Conservation (phyloP, 768 basidiomycete genomes). For the Mrakia frigida region DNA sequence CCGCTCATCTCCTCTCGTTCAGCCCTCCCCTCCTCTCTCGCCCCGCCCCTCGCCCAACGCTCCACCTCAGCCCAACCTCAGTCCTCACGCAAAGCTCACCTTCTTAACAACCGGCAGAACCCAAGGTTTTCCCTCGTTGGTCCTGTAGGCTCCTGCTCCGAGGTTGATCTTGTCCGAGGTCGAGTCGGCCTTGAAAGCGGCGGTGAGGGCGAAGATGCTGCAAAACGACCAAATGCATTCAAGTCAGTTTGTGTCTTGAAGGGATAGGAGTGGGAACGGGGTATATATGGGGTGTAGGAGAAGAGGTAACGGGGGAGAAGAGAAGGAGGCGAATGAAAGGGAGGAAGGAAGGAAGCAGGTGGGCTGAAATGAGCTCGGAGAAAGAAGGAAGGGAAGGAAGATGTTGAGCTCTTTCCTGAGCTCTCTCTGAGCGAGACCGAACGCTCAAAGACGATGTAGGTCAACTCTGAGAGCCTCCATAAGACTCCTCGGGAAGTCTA, state of each 20-base stretch:
- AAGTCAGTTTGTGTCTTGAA: background rate
- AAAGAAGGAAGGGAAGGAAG: background rate
- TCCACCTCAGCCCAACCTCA: background rate
- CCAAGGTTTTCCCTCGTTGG: slow-evolving; percentile 82
- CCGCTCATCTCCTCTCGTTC: too few species aligned
- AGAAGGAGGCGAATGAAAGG: background rate
- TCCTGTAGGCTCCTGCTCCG: slow-evolving; percentile 84
- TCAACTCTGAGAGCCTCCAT: too few species aligned
- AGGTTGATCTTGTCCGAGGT: slow-evolving; percentile 78
- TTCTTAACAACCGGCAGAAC: slow-evolving; percentile 86
- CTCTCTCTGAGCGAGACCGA: background rate
- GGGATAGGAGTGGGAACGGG: background rate
- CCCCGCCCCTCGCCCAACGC: background rate
- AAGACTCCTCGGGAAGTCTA: too few species aligned
- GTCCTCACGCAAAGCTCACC: slow-evolving; percentile 47
- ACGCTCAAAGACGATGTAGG: too few species aligned
- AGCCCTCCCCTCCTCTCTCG: too few species aligned
- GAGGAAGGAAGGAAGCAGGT: background rate
- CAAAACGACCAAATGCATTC: background rate
- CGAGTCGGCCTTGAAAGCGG: slow-evolving; percentile 76
- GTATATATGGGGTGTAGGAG: background rate
- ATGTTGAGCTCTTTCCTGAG: background rate
- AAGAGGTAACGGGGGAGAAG: too few species aligned
- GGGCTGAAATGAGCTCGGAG: background rate
- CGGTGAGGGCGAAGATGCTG: slow-evolving; percentile 52